These are phyloP conservation scores for Penicillium maclennaniae DNA, from an alignment of 495 filamentous ascomycete species.

Conservation along the genomic window DNA sequence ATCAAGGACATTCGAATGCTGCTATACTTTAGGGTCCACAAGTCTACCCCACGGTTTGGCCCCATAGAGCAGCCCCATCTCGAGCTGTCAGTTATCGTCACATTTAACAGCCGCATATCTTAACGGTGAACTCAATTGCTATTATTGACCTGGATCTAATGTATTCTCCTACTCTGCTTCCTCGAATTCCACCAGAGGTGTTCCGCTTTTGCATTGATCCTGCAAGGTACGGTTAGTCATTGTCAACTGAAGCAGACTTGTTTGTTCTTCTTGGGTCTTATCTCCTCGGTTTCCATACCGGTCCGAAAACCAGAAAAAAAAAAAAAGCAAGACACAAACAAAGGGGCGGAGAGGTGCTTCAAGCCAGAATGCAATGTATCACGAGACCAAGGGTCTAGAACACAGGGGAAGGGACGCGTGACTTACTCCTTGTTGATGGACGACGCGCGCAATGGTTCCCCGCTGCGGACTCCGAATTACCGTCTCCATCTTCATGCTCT, in stretches of 20 bases:
- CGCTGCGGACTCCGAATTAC: constrained; percentile 86
- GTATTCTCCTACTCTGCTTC: background rate
- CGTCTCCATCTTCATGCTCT: constrained; percentile 99
- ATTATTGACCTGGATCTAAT: background rate
- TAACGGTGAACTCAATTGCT: background rate
- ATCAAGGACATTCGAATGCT: background rate
- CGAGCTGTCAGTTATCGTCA: background rate
- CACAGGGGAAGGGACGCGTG: constrained; percentile 9
- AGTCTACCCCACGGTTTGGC: too few species aligned
- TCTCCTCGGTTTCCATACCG: background rate
- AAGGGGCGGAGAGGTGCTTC: background rate
- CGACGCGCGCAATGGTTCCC: constrained; percentile 74
- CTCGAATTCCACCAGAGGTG: constrained; percentile 53
- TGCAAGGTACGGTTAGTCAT: constrained; percentile 34
- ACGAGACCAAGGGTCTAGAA: constrained; percentile 6
- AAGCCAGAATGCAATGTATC: background rate
- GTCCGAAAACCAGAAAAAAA: background rate
- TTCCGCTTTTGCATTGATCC: constrained; percentile 59
- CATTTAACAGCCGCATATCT: background rate
- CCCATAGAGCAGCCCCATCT: background rate
- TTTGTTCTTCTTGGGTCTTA: background rate
- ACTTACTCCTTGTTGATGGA: constrained; percentile 84
- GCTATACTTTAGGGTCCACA: background rate
- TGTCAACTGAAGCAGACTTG: background rate
- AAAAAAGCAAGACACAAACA: background rate